phyloP scores from a whole-genome alignment of 495 filamentous ascomycete genomes.

The Sporormia fimetaria region DNA sequence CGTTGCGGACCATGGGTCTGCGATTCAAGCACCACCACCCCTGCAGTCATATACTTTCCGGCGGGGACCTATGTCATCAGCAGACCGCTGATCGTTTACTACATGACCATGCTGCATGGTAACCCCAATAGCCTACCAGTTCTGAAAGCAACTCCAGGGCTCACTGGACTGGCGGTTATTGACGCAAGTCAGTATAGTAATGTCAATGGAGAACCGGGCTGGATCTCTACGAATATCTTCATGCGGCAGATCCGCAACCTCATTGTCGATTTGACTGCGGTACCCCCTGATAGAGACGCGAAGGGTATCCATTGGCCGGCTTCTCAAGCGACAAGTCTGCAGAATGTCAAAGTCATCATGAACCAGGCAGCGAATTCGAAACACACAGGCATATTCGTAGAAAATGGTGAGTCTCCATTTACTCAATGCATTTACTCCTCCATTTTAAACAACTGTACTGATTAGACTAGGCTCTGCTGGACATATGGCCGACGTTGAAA shows the following conservation, averaged over 20 bases:
- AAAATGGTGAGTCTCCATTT: conserved; percentile 32
- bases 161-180: conserved; percentile 30
- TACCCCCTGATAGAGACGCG: conserved; percentile 11
- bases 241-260: conserved; percentile 38
- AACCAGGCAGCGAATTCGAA: conserved; percentile 14
- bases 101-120: conserved; percentile 35
- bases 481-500: conserved; percentile 76
- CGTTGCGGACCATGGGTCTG: conserved; percentile 62
- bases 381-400: conserved; percentile 34
- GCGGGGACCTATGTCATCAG: conserved; percentile 29
- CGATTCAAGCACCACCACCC: conserved; percentile 64
- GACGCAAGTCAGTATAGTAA: conserved; percentile 34
- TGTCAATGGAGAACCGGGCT: conserved; percentile 29
- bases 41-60: conserved; percentile 33
- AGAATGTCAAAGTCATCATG: conserved; percentile 36
- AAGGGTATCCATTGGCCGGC: conserved; percentile 38
- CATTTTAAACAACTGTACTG: background rate
- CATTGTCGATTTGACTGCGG: conserved; percentile 31
- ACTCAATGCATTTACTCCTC: too few species aligned
- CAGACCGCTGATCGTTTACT: conserved; percentile 27
- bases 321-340: conserved; percentile 36
- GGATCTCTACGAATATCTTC: conserved; percentile 32
- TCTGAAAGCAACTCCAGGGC: conserved; percentile 32
- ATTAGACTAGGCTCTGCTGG: conserved; percentile 46
- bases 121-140: conserved; percentile 31